Evolutionary conservation across 2,329 filamentous ascomycete genomes (phyloP).

Genomic region (Didymella exigua): DNA sequence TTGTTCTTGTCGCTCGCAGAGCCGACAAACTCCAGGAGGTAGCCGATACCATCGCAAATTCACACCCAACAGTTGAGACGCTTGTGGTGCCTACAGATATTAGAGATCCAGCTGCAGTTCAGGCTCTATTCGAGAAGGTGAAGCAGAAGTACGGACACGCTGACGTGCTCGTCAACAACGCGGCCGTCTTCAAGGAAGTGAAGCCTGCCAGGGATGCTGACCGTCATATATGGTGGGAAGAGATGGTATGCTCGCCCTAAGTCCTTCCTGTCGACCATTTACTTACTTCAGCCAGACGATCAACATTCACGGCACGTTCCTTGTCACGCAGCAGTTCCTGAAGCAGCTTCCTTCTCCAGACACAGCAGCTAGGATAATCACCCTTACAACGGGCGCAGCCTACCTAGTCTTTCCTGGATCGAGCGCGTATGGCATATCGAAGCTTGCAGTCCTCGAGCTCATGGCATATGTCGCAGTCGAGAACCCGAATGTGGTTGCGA

Average conservation of each 20-base stretch:
- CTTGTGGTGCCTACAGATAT: constrained; percentile 41
- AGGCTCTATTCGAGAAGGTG: constrained; percentile 28
- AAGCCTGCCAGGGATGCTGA: constrained; percentile 25
- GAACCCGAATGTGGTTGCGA: constrained; percentile 27
- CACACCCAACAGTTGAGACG: constrained; percentile 40
- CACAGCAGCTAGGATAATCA: constrained; percentile 32
- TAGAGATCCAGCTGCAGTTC: constrained; percentile 26
- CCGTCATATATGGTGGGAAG: constrained; percentile 28
- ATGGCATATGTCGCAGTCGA: constrained; percentile 29
- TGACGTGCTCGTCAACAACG: constrained; percentile 32
- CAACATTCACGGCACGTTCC: constrained; percentile 44
- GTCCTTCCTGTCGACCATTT: background rate
- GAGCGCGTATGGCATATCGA: constrained; percentile 27
- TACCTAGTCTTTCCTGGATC: constrained; percentile 20
- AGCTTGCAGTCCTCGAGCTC: constrained; percentile 24
- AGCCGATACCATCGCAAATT: constrained; percentile 32
- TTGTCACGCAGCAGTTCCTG: constrained; percentile 43
- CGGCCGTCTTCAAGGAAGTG: constrained; percentile 21
- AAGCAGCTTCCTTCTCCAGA: constrained; percentile 23
- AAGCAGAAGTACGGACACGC: constrained; percentile 29
- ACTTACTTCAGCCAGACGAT: constrained; percentile 32
- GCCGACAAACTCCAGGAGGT: constrained; percentile 33
- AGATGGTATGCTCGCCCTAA: constrained; percentile 20
- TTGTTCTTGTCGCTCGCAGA: constrained; percentile 45
- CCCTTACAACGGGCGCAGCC: constrained; percentile 21